Base-by-base conservation (phyloP, 2,329 filamentous ascomycete genomes). In the Lecanicillium sp. region DNA sequence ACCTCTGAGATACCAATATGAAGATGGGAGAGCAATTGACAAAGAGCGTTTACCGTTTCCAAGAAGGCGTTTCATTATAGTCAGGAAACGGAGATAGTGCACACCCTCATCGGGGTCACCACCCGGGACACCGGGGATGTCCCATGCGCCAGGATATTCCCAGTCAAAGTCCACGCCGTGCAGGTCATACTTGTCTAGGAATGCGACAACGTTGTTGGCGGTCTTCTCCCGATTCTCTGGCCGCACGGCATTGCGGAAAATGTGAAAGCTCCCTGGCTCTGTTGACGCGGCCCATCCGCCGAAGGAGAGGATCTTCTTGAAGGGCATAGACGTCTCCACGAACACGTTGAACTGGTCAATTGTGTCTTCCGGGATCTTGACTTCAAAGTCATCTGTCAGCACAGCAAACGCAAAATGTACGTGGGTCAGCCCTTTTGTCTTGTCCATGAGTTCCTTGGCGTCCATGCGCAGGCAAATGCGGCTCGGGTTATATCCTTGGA, bases 271-370 rank as follows among this genome's bases (percentile, higher is more conserved):
- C 11, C 33, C 52, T 0, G 58, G 49, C 14, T 62, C 57, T 0
- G 68, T 71, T 0, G 64, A 69, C 49, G 67, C 71, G 1, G 55
- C 56, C 71, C 71, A 74, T 11, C 72, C 71, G 8, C 71, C 71
- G 52, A 75, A 66, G 0, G 67, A 63, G 2, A 74, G 10, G 27
- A 73, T 66, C 11, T 55, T 57, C 49, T 68, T 66, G 5, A 59
- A 26, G 3, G 53, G 53, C 0, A 20, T 51, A 8, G 60, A 46
- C 45, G 12, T 26, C 0, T 47, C 35, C 37, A 52, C 57, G 43
- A 69, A 67, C 1, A 54, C 38, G 0, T 56, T 43, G 24, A 64
- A 69, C 42, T 66, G 23, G 6, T 40, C n/a, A n/a, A n/a, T 55
- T 11, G 44, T 32, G n/a, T 56, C 33, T 7, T 52, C 14, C 8